Evolutionary conservation across 2,329 filamentous ascomycete genomes (phyloP), one percentile per base, ranked within the genome.

Genomic region (Talaromyces sp.): DNA sequence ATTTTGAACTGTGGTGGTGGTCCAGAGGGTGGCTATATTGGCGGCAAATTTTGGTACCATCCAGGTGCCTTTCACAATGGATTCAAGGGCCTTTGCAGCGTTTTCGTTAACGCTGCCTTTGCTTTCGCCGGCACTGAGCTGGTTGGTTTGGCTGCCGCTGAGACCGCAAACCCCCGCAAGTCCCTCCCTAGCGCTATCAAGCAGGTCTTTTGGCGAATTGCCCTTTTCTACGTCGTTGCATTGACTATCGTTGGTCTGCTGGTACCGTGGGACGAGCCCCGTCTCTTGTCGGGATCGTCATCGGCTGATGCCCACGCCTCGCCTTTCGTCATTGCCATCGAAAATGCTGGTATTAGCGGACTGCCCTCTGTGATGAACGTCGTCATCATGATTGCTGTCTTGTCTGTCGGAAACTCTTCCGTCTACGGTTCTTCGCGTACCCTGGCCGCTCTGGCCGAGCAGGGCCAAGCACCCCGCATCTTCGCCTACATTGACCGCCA

Each of bases 141-240:
- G 42, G 83, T 86, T 51, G 85, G 85, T 70, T 75, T 87, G 52
- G 83, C 84, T 27, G 84, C 84, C 44, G 84, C 84, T 25, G 84
- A 86, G 71, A 83, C 84, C 10, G 76, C 75, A 22, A 84, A 86
- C 64, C 84, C 84, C 39, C 76, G 79, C 62, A 84, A 95, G 72
- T 90, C 89, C 1, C 81, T 97, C 0, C 93, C 93, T 0, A 92
- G 87, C 0, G 93, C 93, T 13, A 87, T 96, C 69, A 96, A 96
- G 78, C 92, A 96, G 73, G 92, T 96, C 25, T 96, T 96, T 75
- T 97, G 93, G 92, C 88, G 93, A 70, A 96, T 96, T 71, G 86
- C 87, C 3, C 82, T 96, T 61, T 97, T 97, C 79, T 97, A 96
- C 77, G 83, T 97, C 56, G 86, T 96, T 36, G 90, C 90, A 0